These are phyloP conservation scores for Yamadazyma mexicana DNA, from an alignment of 1,139 yeast genomes.

Conservation along the genomic window DNA sequence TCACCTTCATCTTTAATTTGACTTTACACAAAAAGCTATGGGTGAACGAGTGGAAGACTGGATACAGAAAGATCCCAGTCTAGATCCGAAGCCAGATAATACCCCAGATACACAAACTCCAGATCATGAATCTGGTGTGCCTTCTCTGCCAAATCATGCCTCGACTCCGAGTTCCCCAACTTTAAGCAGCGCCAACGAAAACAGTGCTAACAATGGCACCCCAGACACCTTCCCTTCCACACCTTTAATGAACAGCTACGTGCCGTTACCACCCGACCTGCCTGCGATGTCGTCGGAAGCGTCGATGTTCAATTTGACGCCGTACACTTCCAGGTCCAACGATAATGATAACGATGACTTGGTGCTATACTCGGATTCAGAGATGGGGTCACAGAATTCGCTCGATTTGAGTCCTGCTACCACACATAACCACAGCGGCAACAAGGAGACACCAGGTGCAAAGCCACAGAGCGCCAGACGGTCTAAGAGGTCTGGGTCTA, in stretches of 20 bases:
- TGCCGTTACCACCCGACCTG: conserved; percentile 23
- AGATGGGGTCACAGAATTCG: conserved; percentile 38
- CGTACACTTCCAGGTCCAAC: conserved; percentile 15
- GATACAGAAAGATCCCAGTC: conserved; percentile 5
- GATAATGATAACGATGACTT: conserved; percentile 27
- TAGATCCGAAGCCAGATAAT: background rate
- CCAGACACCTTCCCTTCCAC: conserved; percentile 3
- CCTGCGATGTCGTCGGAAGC: conserved; percentile 22
- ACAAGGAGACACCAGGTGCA: conserved; percentile 7
- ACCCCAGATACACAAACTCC: background rate
- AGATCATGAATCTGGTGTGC: no score
- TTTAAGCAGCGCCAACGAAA: background rate
- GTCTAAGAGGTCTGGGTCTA: background rate
- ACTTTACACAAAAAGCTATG: conserved; percentile 1
- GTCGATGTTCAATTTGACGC: conserved; percentile 23
- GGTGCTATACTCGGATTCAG: conserved; percentile 41
- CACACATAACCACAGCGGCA: no score
- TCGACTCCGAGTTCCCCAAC: conserved; percentile 12
- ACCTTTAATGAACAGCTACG: conserved; percentile 12
- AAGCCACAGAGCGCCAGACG: conserved; percentile 12
- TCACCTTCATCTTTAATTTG: background rate
- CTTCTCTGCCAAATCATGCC: background rate
- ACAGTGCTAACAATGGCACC: background rate
- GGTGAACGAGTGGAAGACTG: conserved; percentile 10
- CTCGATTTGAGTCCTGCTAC: conserved; percentile 18